Evolutionary conservation across 2,329 filamentous ascomycete genomes (phyloP).

Genomic region (Neonectria sp.): DNA sequence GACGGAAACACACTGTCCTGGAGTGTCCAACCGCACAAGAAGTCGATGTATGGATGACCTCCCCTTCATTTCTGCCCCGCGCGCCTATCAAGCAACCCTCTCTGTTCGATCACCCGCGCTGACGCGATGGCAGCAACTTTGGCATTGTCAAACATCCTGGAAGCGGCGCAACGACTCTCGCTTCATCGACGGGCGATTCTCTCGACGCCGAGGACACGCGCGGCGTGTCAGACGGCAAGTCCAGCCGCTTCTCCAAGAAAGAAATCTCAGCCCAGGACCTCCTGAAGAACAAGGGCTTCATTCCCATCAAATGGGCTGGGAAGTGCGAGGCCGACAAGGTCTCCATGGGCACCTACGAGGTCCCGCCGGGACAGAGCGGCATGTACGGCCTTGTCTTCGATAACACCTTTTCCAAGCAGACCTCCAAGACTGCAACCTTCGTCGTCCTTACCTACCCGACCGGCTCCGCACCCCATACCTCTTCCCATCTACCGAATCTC

Average conservation of each 20-base stretch:
- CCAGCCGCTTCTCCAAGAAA: constrained; percentile 67
- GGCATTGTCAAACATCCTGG: constrained; percentile 98
- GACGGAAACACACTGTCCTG: constrained; percentile 94
- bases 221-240: constrained; percentile 61
- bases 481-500: constrained; percentile 76
- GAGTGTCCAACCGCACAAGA: constrained; percentile 98
- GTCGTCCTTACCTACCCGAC: constrained; percentile 95
- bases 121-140: constrained; percentile 77
- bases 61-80: constrained; percentile 4
- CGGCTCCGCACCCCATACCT: constrained; percentile 81
- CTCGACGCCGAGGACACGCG: constrained; percentile 63
- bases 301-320: constrained; percentile 86
- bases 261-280: constrained; percentile 75
- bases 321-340: constrained; percentile 98
- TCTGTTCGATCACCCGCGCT: constrained; percentile 19
- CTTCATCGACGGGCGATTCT: constrained; percentile 60
- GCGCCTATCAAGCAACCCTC: constrained; percentile 6
- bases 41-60: constrained; percentile 78
- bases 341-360: constrained; percentile 89
- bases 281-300: constrained; percentile 76
- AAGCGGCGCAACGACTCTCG: constrained; percentile 68
- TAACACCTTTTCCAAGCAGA: constrained; percentile 97
- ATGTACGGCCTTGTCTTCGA: constrained; percentile 98
- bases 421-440: constrained; percentile 94
- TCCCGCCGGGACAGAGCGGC: constrained; percentile 80